phyloP scores from a whole-genome alignment of 129 eudicot species.

The Tagetes erecta region DNA sequence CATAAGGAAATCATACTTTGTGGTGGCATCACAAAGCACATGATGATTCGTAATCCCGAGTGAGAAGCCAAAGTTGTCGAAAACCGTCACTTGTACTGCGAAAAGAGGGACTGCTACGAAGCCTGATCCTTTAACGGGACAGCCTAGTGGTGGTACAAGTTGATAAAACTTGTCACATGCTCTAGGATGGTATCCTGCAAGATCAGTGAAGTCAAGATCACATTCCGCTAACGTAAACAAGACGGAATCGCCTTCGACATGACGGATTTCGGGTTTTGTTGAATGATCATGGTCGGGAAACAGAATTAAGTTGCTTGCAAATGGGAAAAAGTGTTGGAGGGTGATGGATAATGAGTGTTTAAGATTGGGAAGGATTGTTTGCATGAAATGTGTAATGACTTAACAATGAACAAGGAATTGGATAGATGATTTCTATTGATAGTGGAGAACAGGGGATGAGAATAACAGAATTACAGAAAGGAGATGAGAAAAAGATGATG shows the following conservation, averaged over 20 bases:
- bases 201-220: slow-evolving; percentile 29
- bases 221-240: slow-evolving; percentile 10
- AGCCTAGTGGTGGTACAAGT: slow-evolving; percentile 33
- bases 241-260: slow-evolving; percentile 33
- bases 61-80: slow-evolving; percentile 33
- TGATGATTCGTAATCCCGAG: slow-evolving; percentile 46
- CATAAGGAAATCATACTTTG: slow-evolving; percentile 30
- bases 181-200: slow-evolving; percentile 35
- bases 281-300: neutral
- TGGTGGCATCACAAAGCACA: slow-evolving; percentile 37
- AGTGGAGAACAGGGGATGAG: too few relatives aligned
- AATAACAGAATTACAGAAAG: too few relatives aligned
- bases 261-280: slow-evolving; percentile 7
- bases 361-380: slow-evolving; percentile 39
- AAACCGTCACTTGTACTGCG: slow-evolving; percentile 42
- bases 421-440: too few relatives aligned
- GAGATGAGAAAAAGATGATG: too few relatives aligned
- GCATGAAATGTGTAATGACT: slow-evolving; percentile 30
- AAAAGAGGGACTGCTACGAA: slow-evolving; percentile 30
- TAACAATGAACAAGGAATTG: too few relatives aligned
- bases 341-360: slow-evolving; percentile 45
- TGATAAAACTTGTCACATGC: slow-evolving; percentile 34
- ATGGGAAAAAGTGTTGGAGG: slow-evolving; percentile 47
- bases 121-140: slow-evolving; percentile 6
- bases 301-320: slow-evolving; percentile 36